These are phyloP conservation scores for Daldinia sp. DNA, from an alignment of 2,329 filamentous ascomycete species.

Conservation along the genomic window DNA sequence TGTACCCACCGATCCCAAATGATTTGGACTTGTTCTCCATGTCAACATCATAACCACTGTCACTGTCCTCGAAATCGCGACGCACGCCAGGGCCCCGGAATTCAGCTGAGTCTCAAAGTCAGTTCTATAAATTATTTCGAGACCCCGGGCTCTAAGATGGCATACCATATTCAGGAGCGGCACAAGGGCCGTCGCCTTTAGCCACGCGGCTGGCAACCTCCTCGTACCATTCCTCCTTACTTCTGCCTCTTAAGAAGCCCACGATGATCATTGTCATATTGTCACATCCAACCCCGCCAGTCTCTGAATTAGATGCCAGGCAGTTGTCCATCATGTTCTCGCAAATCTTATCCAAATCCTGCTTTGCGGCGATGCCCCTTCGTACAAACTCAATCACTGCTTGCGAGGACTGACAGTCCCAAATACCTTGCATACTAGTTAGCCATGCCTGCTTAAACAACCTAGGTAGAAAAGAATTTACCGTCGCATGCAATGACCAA, in stretches of 20 bases:
- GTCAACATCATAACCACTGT: conserved; percentile 79
- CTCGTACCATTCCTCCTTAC: conserved; percentile 98
- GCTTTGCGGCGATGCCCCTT: conserved; percentile 94
- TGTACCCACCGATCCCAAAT: conserved; percentile 74
- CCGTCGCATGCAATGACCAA: conserved; percentile 91
- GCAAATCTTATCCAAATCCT: conserved; percentile 92
- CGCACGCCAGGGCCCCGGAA: conserved; percentile 85
- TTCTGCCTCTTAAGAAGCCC: conserved; percentile 88
- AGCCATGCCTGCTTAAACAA: conserved; percentile 3
- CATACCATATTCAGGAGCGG: conserved; percentile 99
- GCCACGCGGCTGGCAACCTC: conserved; percentile 92
- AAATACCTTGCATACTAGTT: conserved; percentile 75
- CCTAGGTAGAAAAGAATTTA: conserved; percentile 54
- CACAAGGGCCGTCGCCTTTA: conserved; percentile 96
- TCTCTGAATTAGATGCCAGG: conserved; percentile 96
- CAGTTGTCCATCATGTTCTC: conserved; percentile 99
- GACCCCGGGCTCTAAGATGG: conserved; percentile 50
- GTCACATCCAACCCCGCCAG: conserved; percentile 96
- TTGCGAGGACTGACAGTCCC: conserved; percentile 99
- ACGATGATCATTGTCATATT: conserved; percentile 99
- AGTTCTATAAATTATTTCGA: conserved; percentile 42
- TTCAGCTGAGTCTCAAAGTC: conserved; percentile 68
- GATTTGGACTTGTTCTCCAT: conserved; percentile 69
- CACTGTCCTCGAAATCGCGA: conserved; percentile 83
- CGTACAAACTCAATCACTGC: conserved; percentile 96